Evolutionary conservation across 331 rosid species (phyloP).

Genomic region (Stylosanthes scabra): DNA sequence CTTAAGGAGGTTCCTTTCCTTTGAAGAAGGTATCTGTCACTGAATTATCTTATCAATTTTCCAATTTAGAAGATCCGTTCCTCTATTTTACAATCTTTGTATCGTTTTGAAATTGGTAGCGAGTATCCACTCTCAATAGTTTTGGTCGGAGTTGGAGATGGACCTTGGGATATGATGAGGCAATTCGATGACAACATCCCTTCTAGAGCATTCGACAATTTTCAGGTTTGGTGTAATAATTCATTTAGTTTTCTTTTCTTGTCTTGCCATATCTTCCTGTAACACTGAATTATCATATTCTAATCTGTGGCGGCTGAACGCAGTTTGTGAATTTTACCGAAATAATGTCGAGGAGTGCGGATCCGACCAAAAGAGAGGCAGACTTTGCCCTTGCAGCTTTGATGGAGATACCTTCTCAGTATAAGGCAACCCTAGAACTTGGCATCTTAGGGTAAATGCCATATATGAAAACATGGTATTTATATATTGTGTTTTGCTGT

Average conservation of each 20-base stretch:
- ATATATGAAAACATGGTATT: neutral
- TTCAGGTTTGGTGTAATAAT: conserved; percentile 63
- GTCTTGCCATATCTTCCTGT: conserved; percentile 2
- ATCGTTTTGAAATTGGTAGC: conserved; percentile 55
- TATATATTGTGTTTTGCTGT: conserved; percentile 39
- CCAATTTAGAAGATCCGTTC: too few species aligned
- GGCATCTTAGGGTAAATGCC: conserved; percentile 76
- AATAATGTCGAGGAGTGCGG: conserved; percentile 70
- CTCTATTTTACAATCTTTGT: conserved; percentile 32
- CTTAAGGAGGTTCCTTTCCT: too few species aligned
- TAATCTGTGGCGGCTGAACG: conserved; percentile 37
- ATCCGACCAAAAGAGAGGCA: conserved; percentile 56
- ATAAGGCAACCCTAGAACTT: conserved; percentile 87
- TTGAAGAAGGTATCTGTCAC: too few species aligned
- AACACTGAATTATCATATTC: conserved; percentile 31
- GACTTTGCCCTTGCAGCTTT: conserved; percentile 86
- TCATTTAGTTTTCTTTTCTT: conserved; percentile 15
- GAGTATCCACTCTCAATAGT: conserved; percentile 86
- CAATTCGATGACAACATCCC: conserved; percentile 94
- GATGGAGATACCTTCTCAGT: conserved; percentile 98
- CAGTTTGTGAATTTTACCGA: conserved; percentile 91
- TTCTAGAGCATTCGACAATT: conserved; percentile 83
- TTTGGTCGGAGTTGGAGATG: conserved; percentile 96
- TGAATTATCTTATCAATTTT: too few species aligned
- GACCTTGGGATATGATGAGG: conserved; percentile 96